Evolutionary conservation across 1,139 yeast genomes (phyloP).

Genomic region (Suhomyces bribrorum): DNA sequence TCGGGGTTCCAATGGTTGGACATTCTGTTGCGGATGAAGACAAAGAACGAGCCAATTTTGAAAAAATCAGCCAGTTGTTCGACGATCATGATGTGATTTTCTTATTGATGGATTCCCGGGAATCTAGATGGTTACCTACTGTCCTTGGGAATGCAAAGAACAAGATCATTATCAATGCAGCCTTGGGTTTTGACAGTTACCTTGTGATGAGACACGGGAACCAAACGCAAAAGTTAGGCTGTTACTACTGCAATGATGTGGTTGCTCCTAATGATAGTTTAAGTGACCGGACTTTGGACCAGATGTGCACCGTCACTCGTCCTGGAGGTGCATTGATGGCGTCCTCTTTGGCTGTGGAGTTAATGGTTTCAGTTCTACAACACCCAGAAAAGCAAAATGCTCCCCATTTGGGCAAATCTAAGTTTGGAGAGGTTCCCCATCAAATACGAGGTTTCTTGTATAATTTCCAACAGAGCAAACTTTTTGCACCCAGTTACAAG

Average conservation of each 20-base stretch:
- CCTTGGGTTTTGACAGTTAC: conserved; percentile 91
- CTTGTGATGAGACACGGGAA: conserved; percentile 92
- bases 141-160: conserved; percentile 65
- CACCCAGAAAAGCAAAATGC: conserved; percentile 56
- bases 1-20: conserved; percentile 95
- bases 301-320: conserved; percentile 97
- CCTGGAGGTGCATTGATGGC: conserved; percentile 95
- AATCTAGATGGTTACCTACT: conserved; percentile 95
- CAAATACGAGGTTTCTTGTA: conserved; percentile 85
- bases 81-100: conserved; percentile 73
- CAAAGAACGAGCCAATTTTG: conserved; percentile 52
- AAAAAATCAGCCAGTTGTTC: conserved; percentile 53
- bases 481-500: conserved; percentile 70
- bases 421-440: conserved; percentile 79
- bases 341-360: conserved; percentile 82
- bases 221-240: conserved; percentile 58
- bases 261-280: conserved; percentile 90
- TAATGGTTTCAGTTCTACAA: conserved; percentile 74
- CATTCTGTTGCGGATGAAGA: conserved; percentile 68
- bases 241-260: conserved; percentile 94
- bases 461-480: conserved; percentile 60
- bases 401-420: conserved; percentile 35
- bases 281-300: conserved; percentile 85
- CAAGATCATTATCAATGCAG: conserved; percentile 85
- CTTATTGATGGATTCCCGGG: conserved; percentile 89